Evolutionary conservation across 2,329 filamentous ascomycete genomes (phyloP), one percentile per base, ranked within the genome.

Genomic region (Colletotrichum sidae): DNA sequence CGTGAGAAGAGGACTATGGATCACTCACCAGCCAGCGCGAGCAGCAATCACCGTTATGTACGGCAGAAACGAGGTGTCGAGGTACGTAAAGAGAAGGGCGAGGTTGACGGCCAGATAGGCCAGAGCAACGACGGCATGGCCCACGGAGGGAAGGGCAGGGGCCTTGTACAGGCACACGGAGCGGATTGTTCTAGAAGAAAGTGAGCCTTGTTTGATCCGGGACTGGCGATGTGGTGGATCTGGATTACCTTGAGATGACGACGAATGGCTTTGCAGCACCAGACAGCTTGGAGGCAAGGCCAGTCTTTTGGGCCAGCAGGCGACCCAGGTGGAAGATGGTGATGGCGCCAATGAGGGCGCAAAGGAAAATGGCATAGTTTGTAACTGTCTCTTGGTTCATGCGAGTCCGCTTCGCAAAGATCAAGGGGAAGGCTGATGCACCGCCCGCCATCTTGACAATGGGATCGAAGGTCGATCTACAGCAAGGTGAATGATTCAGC

Each of bases 1-100:
- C 25, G 1, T 25, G 25, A 25, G 25, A 25, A 25, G 4, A 25
- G 54, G 34, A 5, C n/a, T 37, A 13, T 37, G 10, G 11, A 13
- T 69, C 77, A 67, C 25, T 25, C 65, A 80, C 79, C 79, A 81
- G 61, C 74, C 79, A 12, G 77, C 71, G 45, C 79, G 71, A 25
- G 79, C 74, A 2, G 74, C 77, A n/a, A 81, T 47, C 56, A 79
- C 80, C 25, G 73, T 71, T 35, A 71, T 65, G 35, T 74, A 62
- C 0, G 70, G 51, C 68, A 78, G 67, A 25, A 70, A 73, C 10
- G 70, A 64, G 51, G 74, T 72, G 58, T 79, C 71, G n/a, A 77
- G 63, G 57, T 77, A 73, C 8, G 71, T 72, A 47, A 81, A 77
- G 6, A 71, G 69, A 15, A 75, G 63, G 13, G 74, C 61, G 13